Evolutionary conservation across 768 basidiomycete genomes (phyloP).

Genomic region (Mycena albidolilacea): DNA sequence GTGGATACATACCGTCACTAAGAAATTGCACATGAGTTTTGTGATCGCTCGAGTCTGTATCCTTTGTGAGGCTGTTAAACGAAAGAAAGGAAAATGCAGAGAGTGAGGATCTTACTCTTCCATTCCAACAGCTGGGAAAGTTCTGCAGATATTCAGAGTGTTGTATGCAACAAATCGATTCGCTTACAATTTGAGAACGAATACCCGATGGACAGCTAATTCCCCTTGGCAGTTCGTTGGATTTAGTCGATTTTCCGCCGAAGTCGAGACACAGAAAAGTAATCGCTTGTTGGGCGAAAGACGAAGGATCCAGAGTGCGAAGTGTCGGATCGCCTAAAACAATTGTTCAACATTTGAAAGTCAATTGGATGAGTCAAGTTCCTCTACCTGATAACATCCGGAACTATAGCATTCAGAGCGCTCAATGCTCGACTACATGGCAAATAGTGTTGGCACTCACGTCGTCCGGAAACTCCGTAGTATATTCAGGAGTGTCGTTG

Average conservation of each 20-base stretch:
- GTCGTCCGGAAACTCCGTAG: conserved; percentile 39
- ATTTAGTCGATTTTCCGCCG: conserved; percentile 31
- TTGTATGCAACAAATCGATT: not conserved
- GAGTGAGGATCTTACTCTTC: conserved; percentile 14
- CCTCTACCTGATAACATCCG: conserved; percentile 38
- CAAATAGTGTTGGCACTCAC: conserved; percentile 12
- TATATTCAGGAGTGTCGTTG: conserved; percentile 38
- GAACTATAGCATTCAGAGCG: conserved; percentile 18
- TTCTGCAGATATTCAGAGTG: conserved; percentile 20
- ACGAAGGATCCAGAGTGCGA: conserved; percentile 37
- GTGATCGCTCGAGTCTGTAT: conserved; percentile 57
- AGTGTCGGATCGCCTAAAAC: conserved; percentile 37
- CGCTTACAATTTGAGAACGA: conserved; percentile 35
- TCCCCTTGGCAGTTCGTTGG: conserved; percentile 35
- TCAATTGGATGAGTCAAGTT: not conserved
- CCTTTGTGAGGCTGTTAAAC: conserved; percentile 41
- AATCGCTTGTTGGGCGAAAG: conserved; percentile 40
- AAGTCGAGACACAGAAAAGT: conserved; percentile 39
- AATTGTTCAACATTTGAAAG: not conserved
- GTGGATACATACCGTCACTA: conserved; percentile 27
- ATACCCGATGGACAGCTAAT: conserved; percentile 37
- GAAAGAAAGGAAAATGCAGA: not conserved
- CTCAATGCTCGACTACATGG: not conserved
- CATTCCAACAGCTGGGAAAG: conserved; percentile 41
- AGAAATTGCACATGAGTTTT: conserved; percentile 57